phyloP scores from a whole-genome alignment of 345 rosid species.

The Acer saccharum region DNA sequence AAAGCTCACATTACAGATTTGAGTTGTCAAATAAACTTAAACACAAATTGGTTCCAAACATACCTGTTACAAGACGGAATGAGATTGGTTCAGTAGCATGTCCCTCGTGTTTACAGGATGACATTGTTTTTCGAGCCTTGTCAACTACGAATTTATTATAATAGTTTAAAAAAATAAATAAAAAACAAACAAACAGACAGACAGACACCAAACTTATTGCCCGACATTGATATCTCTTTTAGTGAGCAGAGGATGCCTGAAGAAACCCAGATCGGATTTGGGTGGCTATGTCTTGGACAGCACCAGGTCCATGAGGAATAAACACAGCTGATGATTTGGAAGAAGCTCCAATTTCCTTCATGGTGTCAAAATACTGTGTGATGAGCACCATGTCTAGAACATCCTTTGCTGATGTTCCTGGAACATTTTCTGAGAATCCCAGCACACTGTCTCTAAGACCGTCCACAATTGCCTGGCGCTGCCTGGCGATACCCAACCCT shows the following conservation, averaged over 20 bases:
- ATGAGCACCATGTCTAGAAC: conserved; percentile 32
- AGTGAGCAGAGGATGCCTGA: conserved; percentile 23
- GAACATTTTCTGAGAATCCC: conserved; percentile 55
- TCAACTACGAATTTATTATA: no score
- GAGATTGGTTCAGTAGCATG: no score
- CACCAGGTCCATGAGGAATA: conserved; percentile 41
- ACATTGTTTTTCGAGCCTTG: no score
- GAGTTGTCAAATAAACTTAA: no score
- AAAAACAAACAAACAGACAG: no score
- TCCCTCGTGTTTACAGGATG: no score
- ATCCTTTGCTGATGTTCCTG: conserved; percentile 45
- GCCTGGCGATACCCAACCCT: conserved; percentile 58
- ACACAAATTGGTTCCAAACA: no score
- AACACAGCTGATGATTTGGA: conserved; percentile 32
- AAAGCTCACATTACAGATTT: not conserved
- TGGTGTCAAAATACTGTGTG: conserved; percentile 32
- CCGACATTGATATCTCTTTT: not conserved
- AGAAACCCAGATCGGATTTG: conserved; percentile 34
- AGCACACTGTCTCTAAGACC: conserved; percentile 63
- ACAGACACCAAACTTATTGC: no score
- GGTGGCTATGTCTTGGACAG: conserved; percentile 28
- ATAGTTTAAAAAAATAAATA: no score
- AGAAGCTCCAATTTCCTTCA: conserved; percentile 35
- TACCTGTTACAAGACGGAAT: no score
- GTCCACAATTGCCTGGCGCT: conserved; percentile 62